Evolutionary conservation across 164 flowering plant genomes (phyloP).

Genomic region (Nymphaea colorata): DNA sequence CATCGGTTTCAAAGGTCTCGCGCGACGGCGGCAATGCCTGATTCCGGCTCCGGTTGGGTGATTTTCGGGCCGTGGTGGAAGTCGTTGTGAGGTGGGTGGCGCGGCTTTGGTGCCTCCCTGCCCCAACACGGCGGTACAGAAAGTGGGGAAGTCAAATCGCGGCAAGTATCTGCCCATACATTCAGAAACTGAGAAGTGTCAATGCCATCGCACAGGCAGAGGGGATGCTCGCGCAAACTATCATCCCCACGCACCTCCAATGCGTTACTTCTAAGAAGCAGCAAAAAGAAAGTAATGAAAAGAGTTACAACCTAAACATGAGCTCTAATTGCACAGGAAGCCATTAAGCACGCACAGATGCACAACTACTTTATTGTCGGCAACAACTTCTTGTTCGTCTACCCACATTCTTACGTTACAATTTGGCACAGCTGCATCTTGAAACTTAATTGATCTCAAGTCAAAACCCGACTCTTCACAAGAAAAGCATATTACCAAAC

Average conservation of each 20-base stretch:
- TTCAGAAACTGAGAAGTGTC: constrained; percentile 56
- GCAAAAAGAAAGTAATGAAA: too few species aligned
- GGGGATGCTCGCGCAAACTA: constrained; percentile 21
- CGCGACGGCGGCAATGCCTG: constrained; percentile 9
- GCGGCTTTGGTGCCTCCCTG: constrained; percentile 13
- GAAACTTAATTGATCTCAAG: too few species aligned
- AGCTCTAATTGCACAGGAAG: too few species aligned
- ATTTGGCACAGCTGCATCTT: too few species aligned
- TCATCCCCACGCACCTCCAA: neutral
- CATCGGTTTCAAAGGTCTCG: neutral
- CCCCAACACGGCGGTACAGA: constrained; percentile 5
- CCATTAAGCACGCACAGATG: too few species aligned
- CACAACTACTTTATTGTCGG: too few species aligned
- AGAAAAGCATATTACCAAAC: too few species aligned
- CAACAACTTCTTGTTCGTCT: too few species aligned
- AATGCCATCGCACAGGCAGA: constrained; percentile 53
- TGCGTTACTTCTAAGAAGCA: neutral
- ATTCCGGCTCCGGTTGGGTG: constrained; percentile 39
- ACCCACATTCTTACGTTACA: too few species aligned
- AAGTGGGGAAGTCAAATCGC: neutral
- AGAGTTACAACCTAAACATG: too few species aligned
- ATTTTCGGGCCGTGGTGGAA: neutral
- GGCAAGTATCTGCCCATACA: constrained; percentile 36
- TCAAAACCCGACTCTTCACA: too few species aligned
- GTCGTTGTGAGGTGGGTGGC: constrained; percentile 46